Evolutionary conservation across 345 rosid species (phyloP).

Genomic region (Mangifera indica): DNA sequence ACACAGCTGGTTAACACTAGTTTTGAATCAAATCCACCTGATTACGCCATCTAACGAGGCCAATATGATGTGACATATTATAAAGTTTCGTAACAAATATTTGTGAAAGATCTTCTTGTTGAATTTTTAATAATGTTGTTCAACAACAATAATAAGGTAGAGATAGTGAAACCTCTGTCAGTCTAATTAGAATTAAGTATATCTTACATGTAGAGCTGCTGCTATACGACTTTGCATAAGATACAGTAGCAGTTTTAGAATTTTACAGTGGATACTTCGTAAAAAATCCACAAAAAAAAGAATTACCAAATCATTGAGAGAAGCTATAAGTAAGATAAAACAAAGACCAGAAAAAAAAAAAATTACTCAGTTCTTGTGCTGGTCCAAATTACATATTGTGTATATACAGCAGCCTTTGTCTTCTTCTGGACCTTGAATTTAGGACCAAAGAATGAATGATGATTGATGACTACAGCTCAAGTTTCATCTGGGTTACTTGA

Average conservation of each 20-base stretch:
- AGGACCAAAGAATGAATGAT: conserved; percentile 42
- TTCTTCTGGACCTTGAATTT: conserved; percentile 27
- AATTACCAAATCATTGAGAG: conserved; percentile 20
- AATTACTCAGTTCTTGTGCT: background rate
- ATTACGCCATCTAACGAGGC: conserved; percentile 43
- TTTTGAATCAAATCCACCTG: conserved; percentile 44
- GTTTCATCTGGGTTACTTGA: conserved; percentile 52
- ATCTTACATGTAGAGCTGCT: conserved; percentile 38
- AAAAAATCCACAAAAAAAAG: conserved; percentile 26
- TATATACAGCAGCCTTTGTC: conserved; percentile 53
- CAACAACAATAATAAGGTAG: background rate
- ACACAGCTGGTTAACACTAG: conserved; percentile 81
- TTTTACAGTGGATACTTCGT: conserved; percentile 35
- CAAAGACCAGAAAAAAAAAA: background rate
- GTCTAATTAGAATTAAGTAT: conserved; percentile 30
- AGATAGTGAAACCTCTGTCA: conserved; percentile 15
- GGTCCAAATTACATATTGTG: conserved; percentile 42
- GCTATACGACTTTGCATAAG: conserved; percentile 37
- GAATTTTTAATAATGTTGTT: background rate
- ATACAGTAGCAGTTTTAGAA: conserved; percentile 18
- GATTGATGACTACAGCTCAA: conserved; percentile 52
- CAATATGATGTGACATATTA: conserved; percentile 29
- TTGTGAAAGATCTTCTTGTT: background rate
- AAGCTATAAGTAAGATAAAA: conserved; percentile 5
- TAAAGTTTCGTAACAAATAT: conserved; percentile 1